phyloP scores from a whole-genome alignment of 495 filamentous ascomycete species.

The Cercophora newfieldiana region DNA sequence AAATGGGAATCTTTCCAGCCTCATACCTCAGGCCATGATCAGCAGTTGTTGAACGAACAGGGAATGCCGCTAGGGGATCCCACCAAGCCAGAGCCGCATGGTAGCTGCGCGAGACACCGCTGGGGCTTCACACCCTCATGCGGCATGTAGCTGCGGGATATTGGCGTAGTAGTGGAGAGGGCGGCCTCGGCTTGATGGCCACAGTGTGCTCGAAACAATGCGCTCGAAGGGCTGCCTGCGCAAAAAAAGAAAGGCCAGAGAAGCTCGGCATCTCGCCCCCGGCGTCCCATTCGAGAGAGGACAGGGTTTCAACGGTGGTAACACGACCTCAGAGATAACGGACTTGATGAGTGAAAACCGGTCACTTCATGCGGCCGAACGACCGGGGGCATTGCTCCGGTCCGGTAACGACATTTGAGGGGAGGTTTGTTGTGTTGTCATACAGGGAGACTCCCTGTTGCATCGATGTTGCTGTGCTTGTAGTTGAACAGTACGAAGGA shows the following conservation, averaged over 20 bases:
- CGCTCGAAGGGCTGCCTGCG: background rate
- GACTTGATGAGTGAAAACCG: background rate
- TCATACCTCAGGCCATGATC: background rate
- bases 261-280: background rate
- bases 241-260: background rate
- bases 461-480: too few species aligned
- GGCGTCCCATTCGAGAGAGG: background rate
- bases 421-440: too few species aligned
- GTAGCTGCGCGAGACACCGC: background rate
- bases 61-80: background rate
- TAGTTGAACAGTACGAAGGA: too few species aligned
- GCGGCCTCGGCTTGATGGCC: background rate
- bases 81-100: constrained; percentile 1
- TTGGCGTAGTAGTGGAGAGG: background rate
- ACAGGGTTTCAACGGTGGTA: background rate
- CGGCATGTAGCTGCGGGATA: constrained; percentile 3
- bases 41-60: background rate
- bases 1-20: background rate
- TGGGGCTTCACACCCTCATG: background rate
- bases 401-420: too few species aligned
- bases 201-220: background rate
- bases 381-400: too few species aligned
- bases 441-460: too few species aligned
- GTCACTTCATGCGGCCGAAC: too few species aligned
- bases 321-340: background rate